A percentile compares a stretch with the other conserved stretches of the same genome.
Conservation (phyloP, 2,329 filamentous ascomycete genomes). For the Bipolaris oryzae region DNA sequence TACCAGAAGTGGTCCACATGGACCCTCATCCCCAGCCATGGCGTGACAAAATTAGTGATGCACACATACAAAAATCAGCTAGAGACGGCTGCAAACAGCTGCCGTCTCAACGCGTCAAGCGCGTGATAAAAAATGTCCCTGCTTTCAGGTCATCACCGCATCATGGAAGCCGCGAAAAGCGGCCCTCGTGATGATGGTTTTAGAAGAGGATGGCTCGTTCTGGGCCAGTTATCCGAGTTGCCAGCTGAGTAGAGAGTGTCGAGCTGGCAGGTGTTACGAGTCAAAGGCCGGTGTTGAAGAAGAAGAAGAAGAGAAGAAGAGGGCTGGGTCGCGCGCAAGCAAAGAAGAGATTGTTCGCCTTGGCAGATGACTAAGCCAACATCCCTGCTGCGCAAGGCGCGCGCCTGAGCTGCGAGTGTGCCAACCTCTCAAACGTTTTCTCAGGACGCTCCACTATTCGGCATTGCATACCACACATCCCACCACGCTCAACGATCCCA, state of each 20-base stretch:
- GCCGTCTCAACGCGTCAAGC: conserved; percentile 25
- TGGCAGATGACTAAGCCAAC: conserved; percentile 22
- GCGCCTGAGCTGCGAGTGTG: conserved; percentile 30
- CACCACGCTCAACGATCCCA: conserved; percentile 19
- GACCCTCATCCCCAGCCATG: conserved; percentile 42
- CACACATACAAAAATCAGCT: conserved; percentile 26
- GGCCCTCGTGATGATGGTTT: conserved; percentile 83
- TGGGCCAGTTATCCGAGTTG: conserved; percentile 74
- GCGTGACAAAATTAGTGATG: conserved; percentile 16
- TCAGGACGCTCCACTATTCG: conserved; percentile 27
- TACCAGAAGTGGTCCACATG: conserved; percentile 47
- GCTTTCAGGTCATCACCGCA: conserved; percentile 70
- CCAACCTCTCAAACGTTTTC: conserved; percentile 40
- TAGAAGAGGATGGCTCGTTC: conserved; percentile 71
- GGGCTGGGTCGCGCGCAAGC: conserved; percentile 9
- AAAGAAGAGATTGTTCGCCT: conserved; percentile 30
- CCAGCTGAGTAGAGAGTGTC: conserved; percentile 64
- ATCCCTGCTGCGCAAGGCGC: conserved; percentile 25
- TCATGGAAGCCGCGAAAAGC: conserved; percentile 66
- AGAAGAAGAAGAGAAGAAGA: conserved; percentile 26
- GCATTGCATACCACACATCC: conserved; percentile 26
- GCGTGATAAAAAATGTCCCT: conserved; percentile 59
- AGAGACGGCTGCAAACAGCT: conserved; percentile 13
- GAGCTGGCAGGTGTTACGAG: conserved; percentile 75
- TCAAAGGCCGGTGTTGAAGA: conserved; percentile 65